Evolutionary conservation across 1,139 yeast genomes (phyloP).

Genomic region (Insectozyma bohioensis): DNA sequence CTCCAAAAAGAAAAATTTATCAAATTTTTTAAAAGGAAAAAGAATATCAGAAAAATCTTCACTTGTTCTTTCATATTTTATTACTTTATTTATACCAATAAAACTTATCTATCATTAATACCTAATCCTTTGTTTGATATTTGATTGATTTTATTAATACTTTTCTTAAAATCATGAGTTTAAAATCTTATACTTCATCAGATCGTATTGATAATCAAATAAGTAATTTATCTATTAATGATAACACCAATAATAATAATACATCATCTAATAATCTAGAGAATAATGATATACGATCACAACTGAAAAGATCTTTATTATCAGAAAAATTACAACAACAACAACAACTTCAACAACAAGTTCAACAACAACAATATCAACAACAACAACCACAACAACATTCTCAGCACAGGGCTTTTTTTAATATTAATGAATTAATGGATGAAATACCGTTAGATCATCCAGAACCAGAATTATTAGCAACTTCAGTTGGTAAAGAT

Average conservation of each 20-base stretch:
- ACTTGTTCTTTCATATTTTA: too few species aligned
- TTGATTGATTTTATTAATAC: too few species aligned
- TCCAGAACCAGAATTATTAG: conserved; percentile 54
- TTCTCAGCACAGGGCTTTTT: conserved; percentile 2
- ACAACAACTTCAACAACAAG: conserved; percentile 3
- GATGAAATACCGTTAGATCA: conserved; percentile 26
- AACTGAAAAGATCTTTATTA: conserved; percentile 1
- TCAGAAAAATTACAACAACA: conserved; percentile 6
- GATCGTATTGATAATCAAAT: conserved; percentile 7
- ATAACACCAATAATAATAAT: too few species aligned
- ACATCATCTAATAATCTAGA: too few species aligned
- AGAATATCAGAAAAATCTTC: too few species aligned
- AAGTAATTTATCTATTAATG: conserved; percentile 6
- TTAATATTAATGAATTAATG: conserved; percentile 9
- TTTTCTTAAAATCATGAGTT: conserved; percentile 4
- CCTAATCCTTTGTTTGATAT: too few species aligned
- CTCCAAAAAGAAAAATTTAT: too few species aligned
- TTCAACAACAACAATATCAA: conserved; percentile 2
- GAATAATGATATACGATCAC: conserved; percentile 3
- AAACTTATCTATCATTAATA: too few species aligned
- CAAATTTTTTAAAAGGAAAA: too few species aligned
- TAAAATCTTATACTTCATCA: conserved; percentile 2
- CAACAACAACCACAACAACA: conserved; percentile 5
- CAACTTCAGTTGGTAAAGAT: conserved; percentile 55
- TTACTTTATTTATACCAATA: too few species aligned